These are phyloP conservation scores for Oropetium thomaeum DNA, from an alignment of 176 grass and related monocot species.

Conservation along the genomic window DNA sequence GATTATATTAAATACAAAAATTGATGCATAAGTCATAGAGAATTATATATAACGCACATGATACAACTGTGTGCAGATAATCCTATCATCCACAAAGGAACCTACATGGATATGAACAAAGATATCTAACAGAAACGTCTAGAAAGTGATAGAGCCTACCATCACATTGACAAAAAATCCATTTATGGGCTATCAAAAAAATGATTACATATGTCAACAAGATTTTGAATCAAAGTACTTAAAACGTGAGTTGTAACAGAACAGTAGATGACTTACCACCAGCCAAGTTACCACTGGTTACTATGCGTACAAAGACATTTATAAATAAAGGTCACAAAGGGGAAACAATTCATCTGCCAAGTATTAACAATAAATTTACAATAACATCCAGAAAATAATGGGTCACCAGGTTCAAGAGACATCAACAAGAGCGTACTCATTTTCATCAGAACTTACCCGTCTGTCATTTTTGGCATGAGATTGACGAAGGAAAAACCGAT, in stretches of 20 bases:
- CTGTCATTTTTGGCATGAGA: constrained; percentile 92
- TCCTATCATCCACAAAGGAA: neutral
- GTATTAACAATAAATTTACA: neutral
- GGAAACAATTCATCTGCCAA: neutral
- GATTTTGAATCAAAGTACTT: constrained; percentile 4
- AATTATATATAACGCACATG: neutral
- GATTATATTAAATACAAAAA: neutral
- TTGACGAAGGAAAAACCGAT: constrained; percentile 91
- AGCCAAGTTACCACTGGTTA: neutral
- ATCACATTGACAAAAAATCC: neutral
- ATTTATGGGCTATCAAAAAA: neutral
- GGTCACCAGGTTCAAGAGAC: neutral
- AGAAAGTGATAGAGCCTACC: neutral
- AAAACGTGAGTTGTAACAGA: neutral
- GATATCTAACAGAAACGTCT: neutral
- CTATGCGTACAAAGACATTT: neutral
- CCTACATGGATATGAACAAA: neutral
- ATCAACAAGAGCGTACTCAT: constrained; percentile 1
- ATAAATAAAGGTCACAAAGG: neutral
- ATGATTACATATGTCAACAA: neutral
- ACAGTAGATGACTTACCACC: neutral
- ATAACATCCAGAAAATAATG: neutral
- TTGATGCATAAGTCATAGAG: neutral
- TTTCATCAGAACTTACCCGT: constrained; percentile 60
- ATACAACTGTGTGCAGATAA: neutral